Percentiles rank a stretch among this genome's conserved stretches.
Conservation (phyloP, 1,284 basidiomycete genomes). For the Puccinia triticina region DNA sequence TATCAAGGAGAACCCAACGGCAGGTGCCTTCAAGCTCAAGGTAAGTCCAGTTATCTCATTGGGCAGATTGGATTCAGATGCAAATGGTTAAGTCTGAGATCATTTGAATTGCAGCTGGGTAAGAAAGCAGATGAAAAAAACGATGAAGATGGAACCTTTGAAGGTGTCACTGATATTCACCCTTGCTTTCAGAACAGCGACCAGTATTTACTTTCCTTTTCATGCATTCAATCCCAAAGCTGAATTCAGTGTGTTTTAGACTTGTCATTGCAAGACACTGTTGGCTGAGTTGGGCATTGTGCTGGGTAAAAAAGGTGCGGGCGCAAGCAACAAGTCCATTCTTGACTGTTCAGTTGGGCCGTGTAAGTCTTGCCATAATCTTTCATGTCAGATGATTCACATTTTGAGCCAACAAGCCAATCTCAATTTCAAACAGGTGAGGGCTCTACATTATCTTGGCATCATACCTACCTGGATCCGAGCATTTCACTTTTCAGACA, state of each 20-base stretch:
- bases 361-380: background rate
- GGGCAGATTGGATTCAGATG: no score
- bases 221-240: no score
- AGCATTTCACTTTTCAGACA: no score
- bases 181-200: background rate
- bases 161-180: background rate
- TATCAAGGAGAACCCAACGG: background rate
- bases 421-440: background rate
- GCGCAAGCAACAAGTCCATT: background rate
- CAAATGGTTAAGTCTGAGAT: no score
- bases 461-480: background rate
- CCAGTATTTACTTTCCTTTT: no score
- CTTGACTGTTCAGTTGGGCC: background rate
- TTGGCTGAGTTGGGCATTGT: background rate
- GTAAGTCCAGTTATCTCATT: no score
- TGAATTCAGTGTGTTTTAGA: no score
- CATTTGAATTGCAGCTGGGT: background rate
- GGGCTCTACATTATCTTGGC: background rate
- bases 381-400: background rate
- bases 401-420: background rate
- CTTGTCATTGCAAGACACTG: background rate
- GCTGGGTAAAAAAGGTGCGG: background rate
- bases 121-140: no score
- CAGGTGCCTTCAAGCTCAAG: constrained; percentile 1
- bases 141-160: background rate